These are phyloP conservation scores for Botryotinia narcissicola DNA, from an alignment of 2,329 filamentous ascomycete genomes.

Conservation along the genomic window DNA sequence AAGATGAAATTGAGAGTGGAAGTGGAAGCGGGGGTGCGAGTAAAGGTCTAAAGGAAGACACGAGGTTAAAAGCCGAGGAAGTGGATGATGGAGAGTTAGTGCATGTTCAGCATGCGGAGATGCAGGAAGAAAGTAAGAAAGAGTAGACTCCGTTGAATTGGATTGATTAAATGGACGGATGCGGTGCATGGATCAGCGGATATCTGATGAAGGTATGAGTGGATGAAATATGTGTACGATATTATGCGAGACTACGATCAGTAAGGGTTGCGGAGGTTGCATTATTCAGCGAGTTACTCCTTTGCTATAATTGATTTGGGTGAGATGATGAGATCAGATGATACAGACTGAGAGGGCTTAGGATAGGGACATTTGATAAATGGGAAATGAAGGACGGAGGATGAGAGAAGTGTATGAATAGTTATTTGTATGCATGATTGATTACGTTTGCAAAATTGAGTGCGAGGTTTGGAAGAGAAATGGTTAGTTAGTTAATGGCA, in stretches of 20 bases:
- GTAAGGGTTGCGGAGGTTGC: not conserved
- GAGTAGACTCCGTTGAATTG: not conserved
- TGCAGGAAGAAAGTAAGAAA: slow-evolving; percentile 25
- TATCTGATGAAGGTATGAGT: not conserved
- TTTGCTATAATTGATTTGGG: not conserved
- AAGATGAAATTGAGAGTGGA: not conserved
- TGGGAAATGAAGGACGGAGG: not conserved
- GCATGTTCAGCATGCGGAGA: slow-evolving; percentile 34
- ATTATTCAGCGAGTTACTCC: not conserved
- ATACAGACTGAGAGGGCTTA: not conserved
- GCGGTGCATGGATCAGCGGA: not conserved
- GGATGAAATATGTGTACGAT: slow-evolving; percentile 6
- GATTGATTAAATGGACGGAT: not conserved
- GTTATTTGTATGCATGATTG: not conserved
- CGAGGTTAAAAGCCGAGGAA: not conserved
- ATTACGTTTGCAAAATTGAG: not conserved
- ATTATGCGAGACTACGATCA: not conserved
- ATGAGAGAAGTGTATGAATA: slow-evolving; percentile 4
- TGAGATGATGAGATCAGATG: not conserved
- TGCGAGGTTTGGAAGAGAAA: not conserved
- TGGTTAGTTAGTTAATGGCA: not conserved
- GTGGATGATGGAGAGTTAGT: slow-evolving; percentile 29
- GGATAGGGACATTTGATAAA: not conserved
- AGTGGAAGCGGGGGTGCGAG: not conserved
- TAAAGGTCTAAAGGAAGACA: not conserved